Evolutionary conservation across 1,284 basidiomycete genomes (phyloP), one percentile per base, ranked within the genome.

Genomic region (Leccinum pachyderme): DNA sequence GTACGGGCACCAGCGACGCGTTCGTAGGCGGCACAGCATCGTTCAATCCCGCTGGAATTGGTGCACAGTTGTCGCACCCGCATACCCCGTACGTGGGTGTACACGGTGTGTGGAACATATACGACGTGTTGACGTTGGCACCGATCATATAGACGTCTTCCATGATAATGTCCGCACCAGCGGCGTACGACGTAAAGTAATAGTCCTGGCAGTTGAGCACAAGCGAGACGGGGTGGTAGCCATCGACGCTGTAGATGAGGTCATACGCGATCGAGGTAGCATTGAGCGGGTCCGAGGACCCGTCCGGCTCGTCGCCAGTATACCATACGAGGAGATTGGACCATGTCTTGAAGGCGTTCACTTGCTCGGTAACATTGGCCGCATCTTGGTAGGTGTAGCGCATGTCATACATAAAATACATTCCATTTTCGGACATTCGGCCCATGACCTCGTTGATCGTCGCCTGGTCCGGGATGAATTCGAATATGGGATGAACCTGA

Each of bases 371-470:
- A 22, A 91, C 81, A 6, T 79, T 76, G 15, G 80, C 77, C 15
- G 70, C 62, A 61, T 89, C 82, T 77, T 77, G 80, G 68, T 89
- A 89, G 3, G 75, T 77, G 61, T 71, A 75, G 63, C 87, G 78
- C 87, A 91, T 89, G 64, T 90, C 87, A 57, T 89, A 90, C 81
- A 90, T 87, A 43, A 89, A 74, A 62, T 86, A 90, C 27, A 91
- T 63, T 0, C 86, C 87, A 1, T 82, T 78, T 61, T 85, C 77
- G 65, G 87, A 80, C 82, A 90, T 88, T 43, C 79, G 76, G 63
- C 87, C 79, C 13, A 89, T 66, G 12, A 89, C 81, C 18, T 76
- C 66, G 5, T 55, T 50, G 18, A 67, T 22, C 28, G 80, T 76
- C 0, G 86, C 71, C 1, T 77, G 76, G 80, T 31, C 80, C 57